These are phyloP conservation scores for Inonotus obliquus DNA, from an alignment of 1,284 basidiomycete genomes.

Conservation along the genomic window DNA sequence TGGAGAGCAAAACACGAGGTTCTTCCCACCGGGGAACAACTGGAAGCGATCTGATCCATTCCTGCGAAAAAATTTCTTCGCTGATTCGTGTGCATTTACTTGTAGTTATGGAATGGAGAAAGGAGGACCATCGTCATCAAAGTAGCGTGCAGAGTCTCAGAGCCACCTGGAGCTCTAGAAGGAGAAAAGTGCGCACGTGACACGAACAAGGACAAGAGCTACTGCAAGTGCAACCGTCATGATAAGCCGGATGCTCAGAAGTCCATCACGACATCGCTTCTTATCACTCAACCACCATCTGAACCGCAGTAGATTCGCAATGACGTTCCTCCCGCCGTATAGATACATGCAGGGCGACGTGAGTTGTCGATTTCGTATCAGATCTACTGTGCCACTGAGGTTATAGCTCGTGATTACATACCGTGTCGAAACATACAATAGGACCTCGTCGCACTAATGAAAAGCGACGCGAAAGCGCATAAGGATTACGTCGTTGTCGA, in stretches of 20 bases:
- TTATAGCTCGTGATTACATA: background rate
- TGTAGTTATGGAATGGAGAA: too few relatives aligned
- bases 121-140: too few relatives aligned
- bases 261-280: background rate
- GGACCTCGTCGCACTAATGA: conserved; percentile 67
- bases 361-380: background rate
- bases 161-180: too few relatives aligned
- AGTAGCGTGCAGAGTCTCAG: too few relatives aligned
- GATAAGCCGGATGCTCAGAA: background rate
- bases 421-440: conserved; percentile 26
- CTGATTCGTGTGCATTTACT: too few relatives aligned
- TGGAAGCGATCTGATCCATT: too few relatives aligned
- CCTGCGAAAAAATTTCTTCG: too few relatives aligned
- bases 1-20: too few relatives aligned
- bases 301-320: background rate
- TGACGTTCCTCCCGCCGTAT: conserved; percentile 15
- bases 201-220: background rate
- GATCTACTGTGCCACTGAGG: background rate
- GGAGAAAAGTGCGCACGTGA: background rate
- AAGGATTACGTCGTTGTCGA: conserved; percentile 73
- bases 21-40: too few relatives aligned
- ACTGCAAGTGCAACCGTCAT: background rate
- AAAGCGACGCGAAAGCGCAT: conserved; percentile 48
- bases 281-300: background rate
- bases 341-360: conserved; percentile 15